Base-by-base conservation (phyloP, 2,329 filamentous ascomycete species). In the Apiospora sp. region DNA sequence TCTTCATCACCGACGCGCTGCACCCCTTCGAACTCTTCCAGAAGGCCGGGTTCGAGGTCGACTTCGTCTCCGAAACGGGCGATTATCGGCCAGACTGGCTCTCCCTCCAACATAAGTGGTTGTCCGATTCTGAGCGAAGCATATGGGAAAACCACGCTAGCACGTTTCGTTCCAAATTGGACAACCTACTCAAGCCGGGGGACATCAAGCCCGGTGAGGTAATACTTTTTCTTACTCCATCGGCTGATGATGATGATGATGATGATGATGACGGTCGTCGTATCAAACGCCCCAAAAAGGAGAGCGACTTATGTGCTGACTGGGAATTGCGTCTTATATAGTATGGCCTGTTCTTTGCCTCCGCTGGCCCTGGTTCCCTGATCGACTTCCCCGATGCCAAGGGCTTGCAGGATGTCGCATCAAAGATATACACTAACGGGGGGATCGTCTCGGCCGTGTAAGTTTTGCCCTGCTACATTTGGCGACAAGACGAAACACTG, bases 1-100 rank as follows among this genome's bases (percentile, higher is more conserved):
- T 87, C 68, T 87, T 87, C 78, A 83, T 87, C 73, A 82, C 77
- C 70, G 86, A 87, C 75, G 86, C 85, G 22, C 80, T 87, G 10
- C 85, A 87, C 73, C 85, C 86, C 0, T 87, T 80, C 81, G 83
- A 86, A 24, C 84, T 86, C 30, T 80, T 87, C 72, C 78, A 73
- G 7, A 80, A 78, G 2, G 84, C 84, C 5, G 86, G 84, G 19
- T 86, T 87, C 75, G 83, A 85, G 71, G 85, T 86, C 68, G 85
- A 87, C 73, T 79, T 87, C 41, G 81, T 81, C 27, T 86, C 84
- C 6, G 85, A 87, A 74, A 86, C 81, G 4, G 84, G 86, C 49
- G 80, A 73, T 2, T 87, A 84, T 76, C 81, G 77, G 0, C 78
- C 83, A 0, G 85, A 87, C 77, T 85, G 83, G 84, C 81, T 86